Percentiles rank a stretch among this genome's conserved stretches.
These are phyloP conservation scores for Beauveria medogensis DNA, from an alignment of 2,329 filamentous ascomycete species.

Conservation along the genomic window DNA sequence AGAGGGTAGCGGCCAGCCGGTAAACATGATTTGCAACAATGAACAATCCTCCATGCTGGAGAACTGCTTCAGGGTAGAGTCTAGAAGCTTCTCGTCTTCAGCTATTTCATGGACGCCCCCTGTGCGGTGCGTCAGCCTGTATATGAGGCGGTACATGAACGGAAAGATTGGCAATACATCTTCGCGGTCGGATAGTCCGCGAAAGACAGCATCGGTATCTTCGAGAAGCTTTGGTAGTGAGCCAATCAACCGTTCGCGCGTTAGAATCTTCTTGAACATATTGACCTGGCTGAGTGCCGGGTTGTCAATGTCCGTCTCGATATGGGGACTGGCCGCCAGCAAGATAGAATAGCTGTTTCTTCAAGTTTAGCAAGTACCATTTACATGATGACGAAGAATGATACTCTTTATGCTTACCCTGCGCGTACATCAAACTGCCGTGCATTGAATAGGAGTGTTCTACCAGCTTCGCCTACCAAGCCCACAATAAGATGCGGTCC, in stretches of 20 bases:
- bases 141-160: constrained; percentile 43
- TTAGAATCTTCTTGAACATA: constrained; percentile 27
- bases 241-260: constrained; percentile 28
- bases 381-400: neutral
- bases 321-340: constrained; percentile 22
- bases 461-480: constrained; percentile 32
- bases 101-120: constrained; percentile 47
- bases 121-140: constrained; percentile 48
- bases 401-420: constrained; percentile 24
- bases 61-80: constrained; percentile 36
- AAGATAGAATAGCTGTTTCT: constrained; percentile 21
- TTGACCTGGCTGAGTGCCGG: constrained; percentile 21
- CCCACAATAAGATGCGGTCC: constrained; percentile 37
- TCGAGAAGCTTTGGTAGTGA: constrained; percentile 33
- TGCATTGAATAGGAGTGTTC: constrained; percentile 37
- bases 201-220: constrained; percentile 24
- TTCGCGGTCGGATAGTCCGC: neutral
- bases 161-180: constrained; percentile 41
- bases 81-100: constrained; percentile 32
- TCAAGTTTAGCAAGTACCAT: neutral
- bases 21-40: constrained; percentile 41
- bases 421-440: constrained; percentile 34
- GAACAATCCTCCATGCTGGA: constrained; percentile 37
- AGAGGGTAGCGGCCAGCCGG: constrained; percentile 38
- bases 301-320: constrained; percentile 15